A percentile compares a stretch with the other conserved stretches of the same genome.
Evolutionary conservation across 1,139 yeast genomes (phyloP).

Genomic region (Debaryomyces sp.): DNA sequence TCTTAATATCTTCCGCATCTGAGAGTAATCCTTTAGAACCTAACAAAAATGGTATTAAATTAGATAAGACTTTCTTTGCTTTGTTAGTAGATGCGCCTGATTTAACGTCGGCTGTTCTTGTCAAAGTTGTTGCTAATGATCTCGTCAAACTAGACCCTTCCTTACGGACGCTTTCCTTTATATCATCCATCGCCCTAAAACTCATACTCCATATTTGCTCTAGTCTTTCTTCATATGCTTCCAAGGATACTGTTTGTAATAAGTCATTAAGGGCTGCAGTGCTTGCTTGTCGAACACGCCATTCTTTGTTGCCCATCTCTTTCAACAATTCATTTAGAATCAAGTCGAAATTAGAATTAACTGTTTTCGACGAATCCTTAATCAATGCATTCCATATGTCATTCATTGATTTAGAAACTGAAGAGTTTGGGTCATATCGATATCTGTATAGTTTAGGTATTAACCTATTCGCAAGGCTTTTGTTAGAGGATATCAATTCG

Average conservation of each 20-base stretch:
- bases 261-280: conserved; percentile 73
- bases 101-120: conserved; percentile 43
- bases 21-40: conserved; percentile 80
- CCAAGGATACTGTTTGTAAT: conserved; percentile 60
- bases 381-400: conserved; percentile 85
- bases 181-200: conserved; percentile 89
- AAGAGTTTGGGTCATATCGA: conserved; percentile 77
- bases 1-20: conserved; percentile 83
- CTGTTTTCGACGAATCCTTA: conserved; percentile 57
- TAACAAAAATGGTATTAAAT: conserved; percentile 75
- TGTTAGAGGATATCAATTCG: conserved; percentile 57
- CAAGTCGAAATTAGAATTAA: conserved; percentile 54
- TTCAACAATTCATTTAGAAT: conserved; percentile 67
- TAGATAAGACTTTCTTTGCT: conserved; percentile 55
- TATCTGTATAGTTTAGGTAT: conserved; percentile 85
- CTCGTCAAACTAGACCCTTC: conserved; percentile 76
- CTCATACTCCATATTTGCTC: conserved; percentile 86
- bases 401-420: conserved; percentile 82
- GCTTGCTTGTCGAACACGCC: conserved; percentile 94
- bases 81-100: conserved; percentile 20
- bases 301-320: conserved; percentile 81
- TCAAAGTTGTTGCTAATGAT: conserved; percentile 64
- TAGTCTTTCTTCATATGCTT: conserved; percentile 53
- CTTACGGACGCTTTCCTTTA: conserved; percentile 87
- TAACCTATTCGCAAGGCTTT: conserved; percentile 56